phyloP scores from a whole-genome alignment of 805 yeast genomes.

The Priceomyces medius region DNA sequence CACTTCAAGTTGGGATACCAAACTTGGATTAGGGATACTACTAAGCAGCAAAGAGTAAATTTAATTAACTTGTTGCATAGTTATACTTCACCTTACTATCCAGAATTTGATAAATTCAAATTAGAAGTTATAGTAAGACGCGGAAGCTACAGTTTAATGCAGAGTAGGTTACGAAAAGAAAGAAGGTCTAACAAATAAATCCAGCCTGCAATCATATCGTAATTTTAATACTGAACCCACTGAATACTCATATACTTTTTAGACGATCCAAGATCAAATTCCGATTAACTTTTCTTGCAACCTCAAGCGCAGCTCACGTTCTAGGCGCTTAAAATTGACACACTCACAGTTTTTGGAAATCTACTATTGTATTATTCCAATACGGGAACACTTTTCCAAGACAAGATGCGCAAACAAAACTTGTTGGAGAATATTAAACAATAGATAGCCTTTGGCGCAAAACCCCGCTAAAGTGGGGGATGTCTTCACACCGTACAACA shows the following conservation, averaged over 20 bases:
- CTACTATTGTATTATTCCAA: too few species aligned
- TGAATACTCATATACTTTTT: too few species aligned
- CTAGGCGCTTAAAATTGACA: not conserved
- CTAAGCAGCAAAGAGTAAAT: slow-evolving; percentile 47
- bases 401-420: too few species aligned
- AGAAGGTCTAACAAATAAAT: slow-evolving; percentile 24
- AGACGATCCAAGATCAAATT: not conserved
- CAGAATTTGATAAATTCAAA: slow-evolving; percentile 49
- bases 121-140: slow-evolving; percentile 75
- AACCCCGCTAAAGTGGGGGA: too few species aligned
- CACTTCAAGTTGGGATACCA: slow-evolving; percentile 73
- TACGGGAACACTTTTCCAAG: too few species aligned
- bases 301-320: not conserved
- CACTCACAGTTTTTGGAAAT: too few species aligned
- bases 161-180: slow-evolving; percentile 66
- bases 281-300: not conserved
- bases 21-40: slow-evolving; percentile 85
- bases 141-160: slow-evolving; percentile 80
- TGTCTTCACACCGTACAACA: too few species aligned
- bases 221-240: too few species aligned
- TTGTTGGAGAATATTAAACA: too few species aligned
- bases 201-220: too few species aligned
- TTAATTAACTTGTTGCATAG: slow-evolving; percentile 49
- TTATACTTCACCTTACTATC: slow-evolving; percentile 47
- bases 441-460: too few species aligned